phyloP scores from a whole-genome alignment of 225 moss, liverwort and hornwort species.

The Ulota crispa region DNA sequence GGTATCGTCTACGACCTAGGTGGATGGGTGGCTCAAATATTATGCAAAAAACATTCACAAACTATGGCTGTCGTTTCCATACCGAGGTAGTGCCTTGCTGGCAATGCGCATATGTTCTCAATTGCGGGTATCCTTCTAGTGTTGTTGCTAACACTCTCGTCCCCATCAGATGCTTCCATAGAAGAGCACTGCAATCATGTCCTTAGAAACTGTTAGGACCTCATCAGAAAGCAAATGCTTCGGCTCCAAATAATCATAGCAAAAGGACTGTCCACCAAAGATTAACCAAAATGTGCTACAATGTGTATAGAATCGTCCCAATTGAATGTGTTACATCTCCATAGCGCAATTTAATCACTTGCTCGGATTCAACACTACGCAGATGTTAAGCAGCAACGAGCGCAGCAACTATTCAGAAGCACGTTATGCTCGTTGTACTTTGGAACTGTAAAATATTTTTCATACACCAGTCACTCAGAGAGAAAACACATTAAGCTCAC shows the following conservation, averaged over 20 bases:
- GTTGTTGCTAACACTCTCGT: constrained; percentile 58
- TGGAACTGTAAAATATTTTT: neutral
- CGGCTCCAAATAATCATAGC: neutral
- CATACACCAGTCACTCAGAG: constrained; percentile 3
- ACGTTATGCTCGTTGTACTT: neutral
- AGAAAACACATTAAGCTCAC: constrained; percentile 24
- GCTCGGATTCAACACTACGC: neutral
- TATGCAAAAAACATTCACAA: constrained; percentile 10
- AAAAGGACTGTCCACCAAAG: neutral
- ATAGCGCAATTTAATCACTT: no score
- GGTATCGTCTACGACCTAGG: neutral
- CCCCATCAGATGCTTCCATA: constrained; percentile 82
- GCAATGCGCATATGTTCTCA: constrained; percentile 85
- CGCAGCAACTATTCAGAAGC: neutral
- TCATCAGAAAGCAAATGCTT: neutral
- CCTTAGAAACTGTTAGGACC: constrained; percentile 3
- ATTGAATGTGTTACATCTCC: neutral
- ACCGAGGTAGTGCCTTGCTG: constrained; percentile 51
- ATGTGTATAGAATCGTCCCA: neutral
- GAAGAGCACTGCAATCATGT: constrained; percentile 57
- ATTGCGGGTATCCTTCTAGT: constrained; percentile 36
- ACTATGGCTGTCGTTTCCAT: constrained; percentile 12
- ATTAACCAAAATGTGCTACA: neutral
- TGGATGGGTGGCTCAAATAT: constrained; percentile 1
- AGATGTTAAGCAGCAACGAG: neutral